Evolutionary conservation across 352 stramenopile genomes (phyloP).

Genomic region (Globisporangium carolinianum): DNA sequence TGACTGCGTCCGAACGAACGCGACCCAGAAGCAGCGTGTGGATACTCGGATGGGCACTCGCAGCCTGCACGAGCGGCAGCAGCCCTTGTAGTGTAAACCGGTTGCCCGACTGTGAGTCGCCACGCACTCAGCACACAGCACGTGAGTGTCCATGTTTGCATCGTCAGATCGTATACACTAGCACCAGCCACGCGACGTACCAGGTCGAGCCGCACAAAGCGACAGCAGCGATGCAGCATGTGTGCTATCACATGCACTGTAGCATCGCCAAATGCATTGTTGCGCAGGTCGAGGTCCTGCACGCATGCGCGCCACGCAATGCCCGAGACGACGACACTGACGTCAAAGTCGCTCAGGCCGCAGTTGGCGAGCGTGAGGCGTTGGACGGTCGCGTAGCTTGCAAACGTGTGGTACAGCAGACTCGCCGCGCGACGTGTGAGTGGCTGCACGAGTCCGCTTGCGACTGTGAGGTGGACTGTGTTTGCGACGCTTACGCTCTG

Average conservation of each 20-base stretch:
- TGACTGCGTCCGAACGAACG: slow-evolving; percentile 6
- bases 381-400: slow-evolving; percentile 21
- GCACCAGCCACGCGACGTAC: slow-evolving; percentile 13
- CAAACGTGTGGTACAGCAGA: slow-evolving; percentile 25
- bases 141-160: not conserved
- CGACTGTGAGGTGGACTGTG: slow-evolving; percentile 18
- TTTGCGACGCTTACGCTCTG: slow-evolving; percentile 20
- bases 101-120: slow-evolving; percentile 24
- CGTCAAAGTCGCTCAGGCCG: slow-evolving; percentile 22
- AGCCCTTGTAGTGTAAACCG: slow-evolving; percentile 21
- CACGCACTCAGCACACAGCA: not conserved
- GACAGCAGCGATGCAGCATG: slow-evolving; percentile 28
- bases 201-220: slow-evolving; percentile 28
- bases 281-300: slow-evolving; percentile 25
- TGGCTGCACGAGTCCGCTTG: slow-evolving; percentile 17
- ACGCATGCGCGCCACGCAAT: slow-evolving; percentile 31
- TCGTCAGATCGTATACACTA: not conserved
- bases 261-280: slow-evolving; percentile 26
- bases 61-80: slow-evolving; percentile 11
- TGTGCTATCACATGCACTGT: slow-evolving; percentile 19
- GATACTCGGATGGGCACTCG: slow-evolving; percentile 16
- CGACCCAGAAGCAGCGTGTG: slow-evolving; percentile 26
- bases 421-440: slow-evolving; percentile 19
- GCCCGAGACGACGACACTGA: slow-evolving; percentile 32
- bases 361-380: slow-evolving; percentile 31